These are phyloP conservation scores for Nannizziopsis barbatae DNA, from an alignment of 2,329 filamentous ascomycete genomes.

Conservation along the genomic window DNA sequence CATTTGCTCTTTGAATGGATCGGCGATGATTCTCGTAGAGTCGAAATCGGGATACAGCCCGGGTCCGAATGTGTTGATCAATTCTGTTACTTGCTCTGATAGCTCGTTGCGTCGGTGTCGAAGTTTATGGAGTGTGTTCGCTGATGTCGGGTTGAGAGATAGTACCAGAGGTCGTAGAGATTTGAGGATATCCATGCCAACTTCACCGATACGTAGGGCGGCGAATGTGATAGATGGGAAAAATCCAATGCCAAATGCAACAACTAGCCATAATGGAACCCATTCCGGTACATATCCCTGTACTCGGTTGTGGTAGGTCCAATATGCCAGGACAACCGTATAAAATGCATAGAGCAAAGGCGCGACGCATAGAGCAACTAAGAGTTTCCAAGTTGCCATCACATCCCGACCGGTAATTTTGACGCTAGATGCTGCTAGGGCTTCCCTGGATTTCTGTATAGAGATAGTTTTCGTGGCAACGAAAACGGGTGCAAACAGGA, in stretches of 20 bases:
- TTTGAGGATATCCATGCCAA: conserved; percentile 98
- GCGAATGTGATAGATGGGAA: conserved; percentile 87
- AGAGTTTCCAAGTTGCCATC: conserved; percentile 86
- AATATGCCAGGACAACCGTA: conserved; percentile 60
- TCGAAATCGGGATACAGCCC: conserved; percentile 98
- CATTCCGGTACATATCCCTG: conserved; percentile 71
- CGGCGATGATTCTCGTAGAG: conserved; percentile 54
- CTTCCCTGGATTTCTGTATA: conserved; percentile 67
- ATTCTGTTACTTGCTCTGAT: conserved; percentile 69
- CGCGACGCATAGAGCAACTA: conserved; percentile 74
- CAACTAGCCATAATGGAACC: conserved; percentile 67
- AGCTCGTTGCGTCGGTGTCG: conserved; percentile 61
- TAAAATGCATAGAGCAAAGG: conserved; percentile 75
- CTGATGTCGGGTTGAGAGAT: conserved; percentile 71
- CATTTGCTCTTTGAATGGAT: conserved; percentile 35
- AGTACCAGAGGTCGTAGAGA: conserved; percentile 79
- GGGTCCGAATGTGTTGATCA: conserved; percentile 90
- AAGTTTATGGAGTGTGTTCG: conserved; percentile 71
- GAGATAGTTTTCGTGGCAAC: conserved; percentile 74
- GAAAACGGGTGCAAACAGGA: conserved; percentile 83
- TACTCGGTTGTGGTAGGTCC: conserved; percentile 69
- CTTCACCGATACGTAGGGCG: conserved; percentile 85
- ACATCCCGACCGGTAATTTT: conserved; percentile 83
- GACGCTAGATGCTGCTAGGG: conserved; percentile 72
- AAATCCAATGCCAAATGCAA: conserved; percentile 62